A percentile compares a stretch with the other conserved stretches of the same genome.
Conservation (phyloP, 805 yeast species). For the Barnettozyma californica region DNA sequence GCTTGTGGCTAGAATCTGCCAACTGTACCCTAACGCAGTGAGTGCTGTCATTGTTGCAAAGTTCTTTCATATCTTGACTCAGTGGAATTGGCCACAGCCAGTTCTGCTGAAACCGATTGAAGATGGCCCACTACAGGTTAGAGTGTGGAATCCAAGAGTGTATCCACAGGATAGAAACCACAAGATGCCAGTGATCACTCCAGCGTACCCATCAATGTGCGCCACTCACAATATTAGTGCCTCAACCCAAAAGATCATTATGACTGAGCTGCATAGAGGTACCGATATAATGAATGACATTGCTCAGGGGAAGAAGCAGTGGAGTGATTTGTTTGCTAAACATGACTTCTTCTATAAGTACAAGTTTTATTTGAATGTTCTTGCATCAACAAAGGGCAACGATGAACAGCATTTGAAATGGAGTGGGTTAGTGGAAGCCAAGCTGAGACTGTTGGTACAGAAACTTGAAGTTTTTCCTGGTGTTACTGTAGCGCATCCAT, state of each 20-base stretch:
- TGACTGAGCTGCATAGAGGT: conserved; percentile 78
- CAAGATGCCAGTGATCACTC: conserved; percentile 96
- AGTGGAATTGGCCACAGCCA: conserved; percentile 99
- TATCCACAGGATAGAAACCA: conserved; percentile 88
- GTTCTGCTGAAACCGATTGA: conserved; percentile 88
- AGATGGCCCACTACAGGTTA: conserved; percentile 93
- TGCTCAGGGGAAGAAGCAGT: conserved; percentile 50
- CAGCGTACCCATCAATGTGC: conserved; percentile 98
- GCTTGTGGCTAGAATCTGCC: conserved; percentile 97
- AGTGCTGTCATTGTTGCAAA: conserved; percentile 87
- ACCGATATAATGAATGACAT: conserved; percentile 65
- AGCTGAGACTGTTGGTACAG: conserved; percentile 71
- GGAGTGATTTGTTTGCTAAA: conserved; percentile 72
- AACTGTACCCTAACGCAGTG: conserved; percentile 92
- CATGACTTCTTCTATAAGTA: conserved; percentile 81
- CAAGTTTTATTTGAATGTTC: conserved; percentile 79
- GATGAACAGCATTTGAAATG: conserved; percentile 84
- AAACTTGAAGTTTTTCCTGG: conserved; percentile 78
- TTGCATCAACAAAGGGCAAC: conserved; percentile 67
- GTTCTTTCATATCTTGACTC: conserved; percentile 77
- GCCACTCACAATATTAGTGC: conserved; percentile 93
- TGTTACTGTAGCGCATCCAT: conserved; percentile 84
- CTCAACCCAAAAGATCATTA: conserved; percentile 79
- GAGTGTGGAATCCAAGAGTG: conserved; percentile 94
- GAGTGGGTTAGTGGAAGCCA: conserved; percentile 92